phyloP scores from a whole-genome alignment of 805 yeast genomes.

The Peterozyma xylosa region DNA sequence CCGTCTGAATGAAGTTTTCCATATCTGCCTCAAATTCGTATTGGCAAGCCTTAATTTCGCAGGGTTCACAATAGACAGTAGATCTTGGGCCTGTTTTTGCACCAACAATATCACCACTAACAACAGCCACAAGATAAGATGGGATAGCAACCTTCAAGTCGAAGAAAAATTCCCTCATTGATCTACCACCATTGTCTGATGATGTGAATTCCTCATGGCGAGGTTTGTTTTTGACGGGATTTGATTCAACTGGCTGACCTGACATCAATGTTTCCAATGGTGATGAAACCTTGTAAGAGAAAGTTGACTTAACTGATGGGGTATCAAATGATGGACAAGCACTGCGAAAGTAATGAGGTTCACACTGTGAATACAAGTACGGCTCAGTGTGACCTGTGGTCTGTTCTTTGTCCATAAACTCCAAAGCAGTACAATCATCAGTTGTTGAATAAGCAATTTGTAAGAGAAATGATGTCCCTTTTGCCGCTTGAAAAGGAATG shows the following conservation, averaged over 20 bases:
- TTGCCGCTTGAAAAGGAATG: constrained; percentile 17
- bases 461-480: constrained; percentile 18
- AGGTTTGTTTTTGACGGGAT: constrained; percentile 6
- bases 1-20: constrained; percentile 71
- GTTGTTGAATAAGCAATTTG: constrained; percentile 63
- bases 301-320: constrained; percentile 72
- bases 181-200: not conserved
- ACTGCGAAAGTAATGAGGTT: constrained; percentile 85
- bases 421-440: constrained; percentile 70
- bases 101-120: constrained; percentile 68
- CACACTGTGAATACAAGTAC: constrained; percentile 81
- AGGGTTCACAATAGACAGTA: constrained; percentile 72
- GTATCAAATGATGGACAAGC: constrained; percentile 89
- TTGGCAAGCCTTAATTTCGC: constrained; percentile 56
- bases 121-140: constrained; percentile 74
- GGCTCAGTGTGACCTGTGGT: constrained; percentile 68
- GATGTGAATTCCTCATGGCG: constrained; percentile 1
- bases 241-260: constrained; percentile 30
- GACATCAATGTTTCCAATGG: constrained; percentile 67
- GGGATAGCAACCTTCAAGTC: constrained; percentile 81
- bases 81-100: constrained; percentile 83
- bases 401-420: constrained; percentile 70
- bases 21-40: constrained; percentile 77
- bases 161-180: constrained; percentile 34
- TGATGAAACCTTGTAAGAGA: constrained; percentile 50